phyloP scores from a whole-genome alignment of 192 early-diverging fungal genomes.

The Lobosporangium transversale region DNA sequence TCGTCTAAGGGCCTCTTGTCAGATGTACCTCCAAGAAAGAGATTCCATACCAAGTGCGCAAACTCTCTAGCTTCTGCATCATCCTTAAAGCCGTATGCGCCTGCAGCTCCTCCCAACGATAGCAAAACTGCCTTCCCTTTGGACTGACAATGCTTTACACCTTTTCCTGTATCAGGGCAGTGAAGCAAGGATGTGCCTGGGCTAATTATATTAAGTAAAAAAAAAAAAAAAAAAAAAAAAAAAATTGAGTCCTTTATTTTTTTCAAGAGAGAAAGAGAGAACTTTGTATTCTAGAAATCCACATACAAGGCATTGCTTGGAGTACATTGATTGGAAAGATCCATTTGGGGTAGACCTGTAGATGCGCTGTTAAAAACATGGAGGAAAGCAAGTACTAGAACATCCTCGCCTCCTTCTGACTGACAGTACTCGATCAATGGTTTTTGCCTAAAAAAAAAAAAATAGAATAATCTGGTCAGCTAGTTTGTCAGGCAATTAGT shows the following conservation, averaged over 20 bases:
- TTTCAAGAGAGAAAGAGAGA: not conserved
- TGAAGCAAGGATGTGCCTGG: conserved; percentile 70
- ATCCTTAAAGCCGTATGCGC: conserved; percentile 68
- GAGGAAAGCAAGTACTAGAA: conserved; percentile 70
- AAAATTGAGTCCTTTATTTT: not conserved
- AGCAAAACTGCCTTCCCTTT: conserved; percentile 79
- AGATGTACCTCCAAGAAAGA: conserved; percentile 76
- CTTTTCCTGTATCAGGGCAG: conserved; percentile 74
- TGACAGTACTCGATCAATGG: conserved; percentile 69
- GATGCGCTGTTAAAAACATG: conserved; percentile 68
- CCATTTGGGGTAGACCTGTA: conserved; percentile 65
- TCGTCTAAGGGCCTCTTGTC: conserved; percentile 73
- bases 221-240: not conserved
- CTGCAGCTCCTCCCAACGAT: conserved; percentile 76
- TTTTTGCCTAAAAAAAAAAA: conserved; percentile 47
- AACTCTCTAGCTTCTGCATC: conserved; percentile 67
- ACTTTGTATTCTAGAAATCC: not conserved
- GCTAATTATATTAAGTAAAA: too few relatives aligned
- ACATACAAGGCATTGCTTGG: conserved; percentile 56
- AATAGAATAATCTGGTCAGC: not conserved
- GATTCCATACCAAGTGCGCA: conserved; percentile 78
- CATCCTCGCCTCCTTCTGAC: conserved; percentile 57
- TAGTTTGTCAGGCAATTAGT: not conserved
- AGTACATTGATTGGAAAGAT: conserved; percentile 76
- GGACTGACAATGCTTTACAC: conserved; percentile 76